phyloP scores from a whole-genome alignment of 441 rosid species.

The Kokia cookei region DNA sequence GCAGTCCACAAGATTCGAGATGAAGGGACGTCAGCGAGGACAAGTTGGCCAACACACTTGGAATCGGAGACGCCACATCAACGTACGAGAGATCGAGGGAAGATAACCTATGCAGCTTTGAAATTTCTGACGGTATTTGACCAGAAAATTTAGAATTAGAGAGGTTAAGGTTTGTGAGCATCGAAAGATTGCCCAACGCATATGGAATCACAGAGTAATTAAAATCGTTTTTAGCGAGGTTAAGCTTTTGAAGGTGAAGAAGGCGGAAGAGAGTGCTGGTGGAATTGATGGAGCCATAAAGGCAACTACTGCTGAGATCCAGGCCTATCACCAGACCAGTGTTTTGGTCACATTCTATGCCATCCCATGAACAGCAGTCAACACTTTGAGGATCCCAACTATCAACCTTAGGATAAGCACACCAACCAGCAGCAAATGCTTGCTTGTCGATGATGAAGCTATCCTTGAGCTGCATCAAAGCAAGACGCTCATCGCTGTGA shows the following conservation, averaged over 20 bases:
- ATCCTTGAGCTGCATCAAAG: not conserved
- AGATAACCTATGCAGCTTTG: not conserved
- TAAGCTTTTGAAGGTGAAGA: not conserved
- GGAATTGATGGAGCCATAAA: conserved; percentile 9
- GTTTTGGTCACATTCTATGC: not conserved
- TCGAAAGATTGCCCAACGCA: not conserved
- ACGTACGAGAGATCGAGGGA: conserved; percentile 1
- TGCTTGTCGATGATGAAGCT: not conserved
- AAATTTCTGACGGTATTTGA: conserved; percentile 3
- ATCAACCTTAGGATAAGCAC: not conserved
- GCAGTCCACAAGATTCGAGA: not conserved
- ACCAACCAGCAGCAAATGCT: not conserved
- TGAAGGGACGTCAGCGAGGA: not conserved
- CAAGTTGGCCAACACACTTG: not conserved
- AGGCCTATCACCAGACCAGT: conserved; percentile 11
- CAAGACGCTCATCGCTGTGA: not conserved
- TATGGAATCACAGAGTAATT: not conserved
- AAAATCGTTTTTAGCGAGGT: conserved; percentile 9
- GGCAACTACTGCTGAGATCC: conserved; percentile 14
- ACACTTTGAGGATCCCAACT: not conserved
- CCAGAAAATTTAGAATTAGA: not conserved
- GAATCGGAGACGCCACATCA: not conserved
- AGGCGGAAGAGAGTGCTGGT: conserved; percentile 1
- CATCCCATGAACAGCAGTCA: conserved; percentile 17
- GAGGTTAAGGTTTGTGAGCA: conserved; percentile 3